These are phyloP conservation scores for Vitis hybrid DNA, from an alignment of 177 flowering plant species.

Conservation along the genomic window DNA sequence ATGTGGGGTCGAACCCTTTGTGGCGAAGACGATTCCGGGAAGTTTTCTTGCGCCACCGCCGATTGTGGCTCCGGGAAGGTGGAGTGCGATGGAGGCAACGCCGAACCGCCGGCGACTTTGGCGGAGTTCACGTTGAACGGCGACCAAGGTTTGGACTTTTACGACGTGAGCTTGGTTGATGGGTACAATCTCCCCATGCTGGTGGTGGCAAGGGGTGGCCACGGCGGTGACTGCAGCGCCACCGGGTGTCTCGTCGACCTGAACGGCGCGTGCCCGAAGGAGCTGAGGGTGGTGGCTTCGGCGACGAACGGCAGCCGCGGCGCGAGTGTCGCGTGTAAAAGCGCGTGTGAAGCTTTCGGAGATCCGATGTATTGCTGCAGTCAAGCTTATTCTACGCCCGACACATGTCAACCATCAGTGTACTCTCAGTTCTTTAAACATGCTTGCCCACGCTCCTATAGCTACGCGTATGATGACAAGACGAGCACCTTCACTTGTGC, in stretches of 20 bases:
- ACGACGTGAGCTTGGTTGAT: conserved; percentile 56
- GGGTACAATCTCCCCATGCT: conserved; percentile 65
- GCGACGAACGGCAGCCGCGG: conserved; percentile 9
- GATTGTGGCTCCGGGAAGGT: conserved; percentile 44
- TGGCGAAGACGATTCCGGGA: conserved; percentile 14
- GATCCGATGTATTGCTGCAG: conserved; percentile 59
- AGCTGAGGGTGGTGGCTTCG: conserved; percentile 32
- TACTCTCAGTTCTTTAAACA: conserved; percentile 51
- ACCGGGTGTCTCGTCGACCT: conserved; percentile 60
- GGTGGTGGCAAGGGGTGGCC: conserved; percentile 34
- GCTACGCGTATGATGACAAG: conserved; percentile 67
- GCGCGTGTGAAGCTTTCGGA: conserved; percentile 70
- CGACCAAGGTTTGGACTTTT: conserved; percentile 41
- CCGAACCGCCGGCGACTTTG: conserved; percentile 48
- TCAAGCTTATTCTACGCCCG: conserved; percentile 51
- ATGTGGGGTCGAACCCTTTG: conserved; percentile 50
- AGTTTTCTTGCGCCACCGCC: conserved; percentile 40
- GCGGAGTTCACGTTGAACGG: conserved; percentile 58
- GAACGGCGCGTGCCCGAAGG: conserved; percentile 49
- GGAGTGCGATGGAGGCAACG: conserved; percentile 42
- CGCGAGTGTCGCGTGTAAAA: conserved; percentile 46
- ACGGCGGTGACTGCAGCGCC: conserved; percentile 42
- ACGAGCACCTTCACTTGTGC: conserved; percentile 68
- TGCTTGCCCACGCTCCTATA: conserved; percentile 62
- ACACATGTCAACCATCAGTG: conserved; percentile 46